A percentile compares a stretch with the other conserved stretches of the same genome.
phyloP scores from a whole-genome alignment of 108 stramenopile species.

The Licmophora abbreviata region DNA sequence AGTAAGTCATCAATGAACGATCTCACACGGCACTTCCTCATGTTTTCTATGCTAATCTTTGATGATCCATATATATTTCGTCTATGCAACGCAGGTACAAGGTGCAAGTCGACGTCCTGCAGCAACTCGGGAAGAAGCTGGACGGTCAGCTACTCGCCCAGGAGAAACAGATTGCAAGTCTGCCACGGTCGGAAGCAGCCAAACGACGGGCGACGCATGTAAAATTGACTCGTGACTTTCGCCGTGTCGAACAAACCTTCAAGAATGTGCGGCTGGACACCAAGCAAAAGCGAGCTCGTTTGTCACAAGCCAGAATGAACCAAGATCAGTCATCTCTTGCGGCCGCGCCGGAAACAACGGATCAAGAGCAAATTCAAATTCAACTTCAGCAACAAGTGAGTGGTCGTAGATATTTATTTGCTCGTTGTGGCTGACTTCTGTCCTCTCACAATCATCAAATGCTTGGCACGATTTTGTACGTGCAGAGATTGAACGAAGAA shows the following conservation, averaged over 20 bases:
- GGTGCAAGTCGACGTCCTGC: slow-evolving; percentile 64
- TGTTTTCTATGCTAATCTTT: neutral
- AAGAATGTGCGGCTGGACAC: slow-evolving; percentile 25
- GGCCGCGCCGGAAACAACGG: neutral
- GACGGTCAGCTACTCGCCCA: slow-evolving; percentile 34
- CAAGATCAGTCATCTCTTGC: neutral
- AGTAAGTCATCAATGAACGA: slow-evolving; percentile 28
- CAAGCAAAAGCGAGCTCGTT: slow-evolving; percentile 8
- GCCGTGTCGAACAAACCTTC: slow-evolving; percentile 31
- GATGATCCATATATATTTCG: neutral
- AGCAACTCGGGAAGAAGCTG: slow-evolving; percentile 48
- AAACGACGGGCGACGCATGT: slow-evolving; percentile 37
- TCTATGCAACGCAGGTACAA: slow-evolving; percentile 29
- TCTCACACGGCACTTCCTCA: neutral
- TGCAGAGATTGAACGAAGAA: slow-evolving; percentile 60
- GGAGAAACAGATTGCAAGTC: slow-evolving; percentile 16
- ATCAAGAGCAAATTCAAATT: slow-evolving; percentile 32
- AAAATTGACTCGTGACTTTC: slow-evolving; percentile 70
- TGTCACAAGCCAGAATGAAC: slow-evolving; percentile 13
- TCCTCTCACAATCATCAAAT: neutral
- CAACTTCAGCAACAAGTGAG: slow-evolving; percentile 76
- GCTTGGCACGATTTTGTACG: neutral
- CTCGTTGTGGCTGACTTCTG: neutral
- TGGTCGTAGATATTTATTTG: slow-evolving; percentile 19
- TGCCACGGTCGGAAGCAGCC: slow-evolving; percentile 24